Base-by-base conservation (phyloP, 129 eudicot species). In the Flaveria bidentis region DNA sequence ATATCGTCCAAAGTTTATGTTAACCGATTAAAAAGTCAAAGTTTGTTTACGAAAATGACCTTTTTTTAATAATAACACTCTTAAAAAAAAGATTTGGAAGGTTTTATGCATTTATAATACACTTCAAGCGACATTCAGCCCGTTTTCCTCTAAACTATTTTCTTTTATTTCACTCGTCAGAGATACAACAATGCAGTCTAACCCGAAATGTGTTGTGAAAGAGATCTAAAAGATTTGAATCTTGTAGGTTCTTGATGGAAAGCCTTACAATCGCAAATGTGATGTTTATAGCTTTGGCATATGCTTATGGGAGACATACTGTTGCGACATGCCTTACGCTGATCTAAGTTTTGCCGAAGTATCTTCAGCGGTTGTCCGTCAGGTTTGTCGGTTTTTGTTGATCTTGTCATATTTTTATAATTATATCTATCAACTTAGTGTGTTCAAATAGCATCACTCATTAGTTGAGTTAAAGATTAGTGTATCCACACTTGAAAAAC, bases 201-300 rank as follows among this genome's bases (percentile, higher is more conserved):
- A 30, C 68, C 68, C 7, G 18, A 25, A 26, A 12, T 61, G 41
- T 26, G 9, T 26, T 14, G 52, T 18, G 39, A 46, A 7, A n/a
- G 20, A 62, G 23, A 66, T 67, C 45, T 77, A 55, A 67, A 77
- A 67, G 56, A 33, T 6, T 28, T 41, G 15, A 22, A 26, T 61
- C 16, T 44, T 80, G 55, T 80, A 93, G 98, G 98, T 93, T 61
- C 97, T 93, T 36, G 96, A 90, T 73, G 98, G 98, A 26, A 93
- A 93, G 64, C 97, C 98, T 26, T 93, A 93, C 84, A 90, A 93
- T 67, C 87, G 91, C 76, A 93, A 93, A 81, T 93, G 98, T 13
- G 98, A 93, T 60, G 98, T 93, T 20, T 93, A 93, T 81, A 93
- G 96, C 69, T 93, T 93, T 58, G 98, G 98, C 41, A 93, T 93